Conservation (phyloP, 495 filamentous ascomycete species). For the Xylaria intraflava region DNA sequence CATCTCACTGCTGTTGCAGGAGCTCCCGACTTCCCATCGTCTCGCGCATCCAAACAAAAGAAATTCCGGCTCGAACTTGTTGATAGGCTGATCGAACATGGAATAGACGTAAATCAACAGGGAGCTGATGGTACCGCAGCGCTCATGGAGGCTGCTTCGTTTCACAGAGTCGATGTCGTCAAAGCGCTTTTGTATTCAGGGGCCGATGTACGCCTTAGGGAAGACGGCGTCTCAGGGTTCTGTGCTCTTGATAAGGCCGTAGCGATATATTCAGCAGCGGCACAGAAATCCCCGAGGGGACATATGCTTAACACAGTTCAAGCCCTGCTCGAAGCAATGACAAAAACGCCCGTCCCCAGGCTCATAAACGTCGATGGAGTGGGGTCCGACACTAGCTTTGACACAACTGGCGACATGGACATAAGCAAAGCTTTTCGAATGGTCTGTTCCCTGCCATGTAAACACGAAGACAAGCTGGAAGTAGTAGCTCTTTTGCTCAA, state of each 20-base stretch:
- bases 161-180: constrained; percentile 17
- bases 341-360: background rate
- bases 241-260: background rate
- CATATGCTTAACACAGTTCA: constrained; percentile 4
- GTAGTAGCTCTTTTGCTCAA: constrained; percentile 23
- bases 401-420: background rate
- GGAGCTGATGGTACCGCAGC: constrained; percentile 8
- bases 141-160: constrained; percentile 9
- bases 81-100: constrained; percentile 12
- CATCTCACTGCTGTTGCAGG: constrained; percentile 26
- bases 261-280: background rate
- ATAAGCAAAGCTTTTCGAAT: background rate
- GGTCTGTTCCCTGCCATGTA: background rate
- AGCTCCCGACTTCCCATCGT: background rate
- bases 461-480: constrained; percentile 16
- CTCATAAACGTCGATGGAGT: constrained; percentile 3
- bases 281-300: constrained; percentile 14
- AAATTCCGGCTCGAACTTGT: constrained; percentile 1
- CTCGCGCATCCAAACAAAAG: constrained; percentile 12
- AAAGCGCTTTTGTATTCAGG: constrained; percentile 17
- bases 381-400: background rate
- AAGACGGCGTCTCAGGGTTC: constrained; percentile 1
- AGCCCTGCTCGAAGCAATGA: constrained; percentile 12
- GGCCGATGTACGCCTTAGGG: constrained; percentile 19
- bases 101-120: constrained; percentile 11